Evolutionary conservation across 257 asterid genomes (phyloP).

Genomic region (Solanum piurae): DNA sequence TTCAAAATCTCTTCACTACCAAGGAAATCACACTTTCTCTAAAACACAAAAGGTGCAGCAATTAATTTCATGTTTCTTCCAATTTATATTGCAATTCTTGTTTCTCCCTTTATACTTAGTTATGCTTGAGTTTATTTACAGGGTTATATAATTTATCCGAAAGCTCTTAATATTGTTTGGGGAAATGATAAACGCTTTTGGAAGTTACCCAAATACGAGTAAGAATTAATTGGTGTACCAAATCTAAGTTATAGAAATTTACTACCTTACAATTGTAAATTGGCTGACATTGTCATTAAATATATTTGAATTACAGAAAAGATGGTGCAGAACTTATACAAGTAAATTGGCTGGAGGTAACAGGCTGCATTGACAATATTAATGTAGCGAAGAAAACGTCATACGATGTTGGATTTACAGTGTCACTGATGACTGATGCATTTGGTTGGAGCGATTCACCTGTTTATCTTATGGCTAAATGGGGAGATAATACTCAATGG

Average conservation of each 20-base stretch:
- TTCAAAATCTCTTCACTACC: neutral
- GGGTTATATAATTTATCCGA: neutral
- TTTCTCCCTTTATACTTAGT: neutral
- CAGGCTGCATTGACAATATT: neutral
- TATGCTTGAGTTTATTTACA: neutral
- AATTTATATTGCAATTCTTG: neutral
- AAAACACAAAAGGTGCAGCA: neutral
- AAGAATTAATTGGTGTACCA: neutral
- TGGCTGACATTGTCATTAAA: neutral
- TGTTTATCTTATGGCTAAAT: conserved; percentile 13
- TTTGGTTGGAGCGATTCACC: conserved; percentile 13
- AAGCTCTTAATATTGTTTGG: neutral
- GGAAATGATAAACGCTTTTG: neutral
- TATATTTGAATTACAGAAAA: neutral
- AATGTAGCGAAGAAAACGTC: neutral
- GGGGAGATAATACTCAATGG: conserved; percentile 11
- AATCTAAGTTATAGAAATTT: neutral
- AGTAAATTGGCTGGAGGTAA: neutral
- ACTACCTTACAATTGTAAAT: neutral
- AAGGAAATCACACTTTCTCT: neutral
- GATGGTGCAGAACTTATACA: conserved; percentile 2
- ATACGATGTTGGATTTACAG: conserved; percentile 9
- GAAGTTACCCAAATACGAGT: neutral
- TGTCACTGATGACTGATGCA: conserved; percentile 22
- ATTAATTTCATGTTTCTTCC: neutral